Percentiles rank a stretch among this genome's conserved stretches.
phyloP scores from a whole-genome alignment of 306 rosid species.

The Cicer yamashitae region DNA sequence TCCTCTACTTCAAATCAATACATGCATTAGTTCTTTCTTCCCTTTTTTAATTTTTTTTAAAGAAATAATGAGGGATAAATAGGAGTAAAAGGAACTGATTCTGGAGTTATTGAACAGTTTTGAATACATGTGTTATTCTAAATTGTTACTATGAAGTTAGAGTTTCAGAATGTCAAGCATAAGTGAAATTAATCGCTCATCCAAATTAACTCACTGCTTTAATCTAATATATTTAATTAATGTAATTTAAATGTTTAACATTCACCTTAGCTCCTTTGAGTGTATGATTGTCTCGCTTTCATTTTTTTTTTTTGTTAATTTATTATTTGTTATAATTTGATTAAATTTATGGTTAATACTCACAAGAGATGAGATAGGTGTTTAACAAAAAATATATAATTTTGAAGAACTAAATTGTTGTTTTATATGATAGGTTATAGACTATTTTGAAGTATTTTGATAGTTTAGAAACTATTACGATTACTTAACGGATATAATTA shows the following conservation, averaged over 20 bases:
- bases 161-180: background rate
- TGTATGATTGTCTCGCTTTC: background rate
- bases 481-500: too few species aligned
- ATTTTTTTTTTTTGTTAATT: background rate
- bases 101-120: background rate
- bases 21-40: background rate
- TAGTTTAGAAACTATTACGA: too few species aligned
- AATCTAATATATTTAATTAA: background rate
- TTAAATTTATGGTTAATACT: background rate
- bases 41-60: too few species aligned
- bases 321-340: background rate
- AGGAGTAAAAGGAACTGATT: background rate
- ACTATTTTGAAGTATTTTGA: too few species aligned
- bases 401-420: too few species aligned
- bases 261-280: slow-evolving; percentile 36
- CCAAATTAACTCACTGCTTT: background rate
- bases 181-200: background rate
- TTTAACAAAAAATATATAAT: too few species aligned
- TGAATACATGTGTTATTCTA: background rate
- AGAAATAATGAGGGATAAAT: too few species aligned
- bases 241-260: background rate
- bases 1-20: slow-evolving; percentile 17
- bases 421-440: too few species aligned
- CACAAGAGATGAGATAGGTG: too few species aligned
- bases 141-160: background rate